These are phyloP conservation scores for Microbotryum scabiosae DNA, from an alignment of 1,284 basidiomycete species.

Conservation along the genomic window DNA sequence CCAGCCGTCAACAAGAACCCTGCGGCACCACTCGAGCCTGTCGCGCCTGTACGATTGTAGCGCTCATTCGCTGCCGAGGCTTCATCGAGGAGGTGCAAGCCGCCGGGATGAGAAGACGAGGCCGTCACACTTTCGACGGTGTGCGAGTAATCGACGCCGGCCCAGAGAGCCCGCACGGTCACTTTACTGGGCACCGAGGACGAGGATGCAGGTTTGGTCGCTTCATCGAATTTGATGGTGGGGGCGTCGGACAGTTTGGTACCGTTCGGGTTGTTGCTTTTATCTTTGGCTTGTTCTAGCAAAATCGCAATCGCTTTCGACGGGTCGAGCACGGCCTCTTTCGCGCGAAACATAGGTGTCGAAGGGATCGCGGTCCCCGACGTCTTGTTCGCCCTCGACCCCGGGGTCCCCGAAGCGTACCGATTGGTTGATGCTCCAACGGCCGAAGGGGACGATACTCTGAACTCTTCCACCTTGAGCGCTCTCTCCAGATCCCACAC, in stretches of 20 bases:
- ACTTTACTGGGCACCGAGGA: too few species aligned
- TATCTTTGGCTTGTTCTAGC: conserved; percentile 40
- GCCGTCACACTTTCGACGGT: too few species aligned
- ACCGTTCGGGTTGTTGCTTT: too few species aligned
- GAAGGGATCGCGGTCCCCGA: background rate
- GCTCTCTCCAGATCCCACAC: conserved; percentile 69
- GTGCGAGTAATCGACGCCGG: too few species aligned
- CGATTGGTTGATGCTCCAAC: too few species aligned
- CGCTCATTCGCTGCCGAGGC: too few species aligned
- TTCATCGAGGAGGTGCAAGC: too few species aligned
- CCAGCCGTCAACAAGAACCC: conserved; percentile 75
- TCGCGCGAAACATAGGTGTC: conserved; percentile 33
- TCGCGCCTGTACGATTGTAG: background rate
- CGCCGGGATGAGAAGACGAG: too few species aligned
- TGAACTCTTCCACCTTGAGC: conserved; percentile 57
- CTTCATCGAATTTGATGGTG: background rate
- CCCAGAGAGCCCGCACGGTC: too few species aligned
- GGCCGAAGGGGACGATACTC: conserved; percentile 1
- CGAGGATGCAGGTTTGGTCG: too few species aligned
- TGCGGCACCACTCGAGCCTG: background rate
- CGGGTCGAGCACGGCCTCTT: conserved; percentile 54
- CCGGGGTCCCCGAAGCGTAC: too few species aligned
- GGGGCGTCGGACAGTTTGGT: background rate
- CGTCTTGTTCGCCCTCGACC: too few species aligned
- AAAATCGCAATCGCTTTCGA: conserved; percentile 58